These are phyloP conservation scores for Bretziella fagacearum DNA, from an alignment of 2,329 filamentous ascomycete species.

Conservation along the genomic window DNA sequence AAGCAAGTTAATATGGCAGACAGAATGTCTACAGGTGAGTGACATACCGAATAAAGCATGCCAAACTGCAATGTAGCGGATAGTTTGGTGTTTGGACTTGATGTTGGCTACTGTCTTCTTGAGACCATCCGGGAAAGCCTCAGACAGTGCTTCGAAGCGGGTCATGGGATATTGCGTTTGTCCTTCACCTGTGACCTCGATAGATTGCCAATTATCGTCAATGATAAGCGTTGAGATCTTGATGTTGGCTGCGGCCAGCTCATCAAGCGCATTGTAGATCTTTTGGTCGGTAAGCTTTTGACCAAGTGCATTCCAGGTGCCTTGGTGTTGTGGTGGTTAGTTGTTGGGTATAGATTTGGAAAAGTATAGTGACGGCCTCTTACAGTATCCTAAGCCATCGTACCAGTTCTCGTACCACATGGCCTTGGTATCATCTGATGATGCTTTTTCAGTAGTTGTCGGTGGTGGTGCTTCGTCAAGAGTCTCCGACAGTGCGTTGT, in stretches of 20 bases:
- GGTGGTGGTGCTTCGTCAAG: neutral
- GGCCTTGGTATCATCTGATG: constrained; percentile 31
- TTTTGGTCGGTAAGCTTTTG: constrained; percentile 68
- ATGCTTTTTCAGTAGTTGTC: neutral
- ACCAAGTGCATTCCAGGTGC: constrained; percentile 87
- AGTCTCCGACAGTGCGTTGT: neutral
- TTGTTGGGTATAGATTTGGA: too few relatives aligned
- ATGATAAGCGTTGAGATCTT: constrained; percentile 77
- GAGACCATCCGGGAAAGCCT: constrained; percentile 65
- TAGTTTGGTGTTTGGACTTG: constrained; percentile 48
- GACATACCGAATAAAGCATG: constrained; percentile 50
- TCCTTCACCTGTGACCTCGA: constrained; percentile 35
- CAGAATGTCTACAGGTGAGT: neutral
- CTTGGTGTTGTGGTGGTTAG: constrained; percentile 21
- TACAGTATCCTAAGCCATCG: constrained; percentile 80
- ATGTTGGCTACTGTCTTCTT: constrained; percentile 54
- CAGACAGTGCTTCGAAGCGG: constrained; percentile 69
- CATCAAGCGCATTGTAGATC: constrained; percentile 56
- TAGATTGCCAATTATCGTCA: constrained; percentile 89
- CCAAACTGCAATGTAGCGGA: constrained; percentile 84
- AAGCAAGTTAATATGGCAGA: neutral
- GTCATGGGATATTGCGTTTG: constrained; percentile 52
- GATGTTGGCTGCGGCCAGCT: constrained; percentile 53
- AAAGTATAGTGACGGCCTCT: constrained; percentile 19
- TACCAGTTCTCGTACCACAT: constrained; percentile 78